Evolutionary conservation across 148 eudicot species (phyloP), one percentile per base, ranked within the genome.

Genomic region (Silene conica): DNA sequence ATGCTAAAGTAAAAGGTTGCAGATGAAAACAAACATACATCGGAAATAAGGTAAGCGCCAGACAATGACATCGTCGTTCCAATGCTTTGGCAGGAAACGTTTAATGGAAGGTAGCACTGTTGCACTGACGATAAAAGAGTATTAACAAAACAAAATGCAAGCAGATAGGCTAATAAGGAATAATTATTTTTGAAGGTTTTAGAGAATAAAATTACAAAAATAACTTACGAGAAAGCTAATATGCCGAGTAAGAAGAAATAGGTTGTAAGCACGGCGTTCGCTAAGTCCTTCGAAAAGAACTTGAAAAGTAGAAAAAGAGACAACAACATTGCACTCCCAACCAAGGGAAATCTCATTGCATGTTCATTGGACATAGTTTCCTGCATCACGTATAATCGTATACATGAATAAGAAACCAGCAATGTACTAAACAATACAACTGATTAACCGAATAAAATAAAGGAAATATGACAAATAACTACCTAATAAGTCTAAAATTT

Each of bases 281-380:
- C 98, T 88, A 95, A 79, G 84, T 95, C 97, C 81, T 95, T 95
- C 19, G 97, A 89, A 60, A 95, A 83, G 81, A 92, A 92, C 83
- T 95, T 95, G 79, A 95, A 95, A 64, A 95, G 93, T 79, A 92
- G 84, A 86, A 95, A 95, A 68, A 95, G 82, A 16, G 98, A 95
- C 74, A 92, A 68, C 84, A 95, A 78, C 98, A 95, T 88, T 20
- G 97, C 98, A 81, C 97, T 95, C 67, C 97, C 98, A 73, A 95
- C 96, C 78, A 95, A 86, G 26, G 98, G 98, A 69, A 95, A 95
- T 28, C 97, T 86, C 98, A 95, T 90, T 19, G 98, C 98, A 74
- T 95, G 98, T 79, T 92, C 96, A 28, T 87, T 95, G 76, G 98
- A 92, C 98, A 95, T 95, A 9, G 97, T 90, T 81, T 95, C 98